Evolutionary conservation across 2,329 filamentous ascomycete species (phyloP).

Genomic region (Paraphoma chrysanthemicola): DNA sequence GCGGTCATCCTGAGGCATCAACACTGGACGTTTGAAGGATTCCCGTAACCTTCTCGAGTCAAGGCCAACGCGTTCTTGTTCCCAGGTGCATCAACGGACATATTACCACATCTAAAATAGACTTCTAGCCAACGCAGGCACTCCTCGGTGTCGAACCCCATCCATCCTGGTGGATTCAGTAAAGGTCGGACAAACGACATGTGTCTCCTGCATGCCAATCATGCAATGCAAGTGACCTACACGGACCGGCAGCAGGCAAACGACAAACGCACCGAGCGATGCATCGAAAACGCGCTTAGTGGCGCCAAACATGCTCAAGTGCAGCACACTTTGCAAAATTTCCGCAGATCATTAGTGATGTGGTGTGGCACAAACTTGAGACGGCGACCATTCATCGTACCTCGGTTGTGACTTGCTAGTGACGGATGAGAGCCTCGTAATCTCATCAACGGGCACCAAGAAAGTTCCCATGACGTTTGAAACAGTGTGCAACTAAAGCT

Average conservation of each 20-base stretch:
- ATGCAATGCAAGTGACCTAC: slow-evolving; percentile 18
- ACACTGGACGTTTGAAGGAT: not conserved
- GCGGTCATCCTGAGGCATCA: not conserved
- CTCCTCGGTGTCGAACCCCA: slow-evolving; percentile 7
- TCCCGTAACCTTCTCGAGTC: slow-evolving; percentile 2
- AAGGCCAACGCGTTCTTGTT: not conserved
- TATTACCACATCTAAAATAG: slow-evolving; percentile 12
- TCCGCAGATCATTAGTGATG: slow-evolving; percentile 1
- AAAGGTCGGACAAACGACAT: slow-evolving; percentile 10
- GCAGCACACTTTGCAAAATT: not conserved
- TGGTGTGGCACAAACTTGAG: not conserved
- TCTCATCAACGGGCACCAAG: slow-evolving; percentile 17
- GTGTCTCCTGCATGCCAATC: slow-evolving; percentile 15
- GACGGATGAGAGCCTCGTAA: slow-evolving; percentile 16
- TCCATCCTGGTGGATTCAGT: slow-evolving; percentile 10
- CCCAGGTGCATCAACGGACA: slow-evolving; percentile 14
- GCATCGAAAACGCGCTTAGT: slow-evolving; percentile 18
- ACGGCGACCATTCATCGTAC: not conserved
- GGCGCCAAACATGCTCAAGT: slow-evolving; percentile 1
- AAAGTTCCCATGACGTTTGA: slow-evolving; percentile 27
- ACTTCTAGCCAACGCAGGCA: slow-evolving; percentile 4
- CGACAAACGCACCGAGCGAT: slow-evolving; percentile 18
- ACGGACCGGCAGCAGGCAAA: slow-evolving; percentile 25
- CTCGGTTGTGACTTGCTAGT: slow-evolving; percentile 12
- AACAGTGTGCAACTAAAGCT: slow-evolving; percentile 21